phyloP scores from a whole-genome alignment of 2,329 filamentous ascomycete genomes.

The Aspergillus puulaauensis region DNA sequence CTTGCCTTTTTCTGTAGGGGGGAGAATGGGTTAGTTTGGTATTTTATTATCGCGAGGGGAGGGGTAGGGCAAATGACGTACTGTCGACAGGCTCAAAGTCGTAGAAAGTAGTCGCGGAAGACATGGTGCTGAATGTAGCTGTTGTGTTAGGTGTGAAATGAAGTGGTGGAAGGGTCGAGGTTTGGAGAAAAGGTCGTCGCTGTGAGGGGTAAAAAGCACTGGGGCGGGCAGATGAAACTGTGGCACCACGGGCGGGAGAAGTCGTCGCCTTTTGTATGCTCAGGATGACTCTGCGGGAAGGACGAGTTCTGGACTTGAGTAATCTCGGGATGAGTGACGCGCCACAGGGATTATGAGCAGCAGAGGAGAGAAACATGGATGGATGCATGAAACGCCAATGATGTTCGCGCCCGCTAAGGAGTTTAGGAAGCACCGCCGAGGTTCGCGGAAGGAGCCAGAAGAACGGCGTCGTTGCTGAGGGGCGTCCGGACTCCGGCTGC shows the following conservation, averaged over 20 bases:
- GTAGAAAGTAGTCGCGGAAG: slow-evolving; percentile 59
- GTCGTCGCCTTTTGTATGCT: slow-evolving; percentile 7
- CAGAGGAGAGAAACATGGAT: neutral
- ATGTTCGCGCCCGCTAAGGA: too few relatives aligned
- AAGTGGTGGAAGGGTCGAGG: neutral
- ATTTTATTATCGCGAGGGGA: neutral
- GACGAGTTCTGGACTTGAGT: neutral
- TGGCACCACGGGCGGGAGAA: neutral
- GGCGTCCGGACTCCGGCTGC: neutral
- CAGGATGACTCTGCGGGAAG: neutral
- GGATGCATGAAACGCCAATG: neutral
- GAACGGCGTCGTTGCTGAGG: slow-evolving; percentile 4
- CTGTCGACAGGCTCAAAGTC: slow-evolving; percentile 60
- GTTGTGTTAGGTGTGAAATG: neutral
- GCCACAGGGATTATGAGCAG: neutral
- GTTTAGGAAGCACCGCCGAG: neutral
- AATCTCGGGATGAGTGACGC: neutral
- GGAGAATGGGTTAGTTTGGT: slow-evolving; percentile 5
- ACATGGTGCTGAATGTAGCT: slow-evolving; percentile 44
- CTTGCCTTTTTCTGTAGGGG: slow-evolving; percentile 65
- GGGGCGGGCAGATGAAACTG: neutral
- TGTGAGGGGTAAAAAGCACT: neutral
- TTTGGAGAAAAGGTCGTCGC: neutral
- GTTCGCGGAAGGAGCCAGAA: slow-evolving; percentile 2
- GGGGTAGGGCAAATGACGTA: slow-evolving; percentile 36